Percentiles rank a stretch among this genome's conserved stretches.
Conservation (phyloP, 2,329 filamentous ascomycete species). For the Blastomyces gilchristii region DNA sequence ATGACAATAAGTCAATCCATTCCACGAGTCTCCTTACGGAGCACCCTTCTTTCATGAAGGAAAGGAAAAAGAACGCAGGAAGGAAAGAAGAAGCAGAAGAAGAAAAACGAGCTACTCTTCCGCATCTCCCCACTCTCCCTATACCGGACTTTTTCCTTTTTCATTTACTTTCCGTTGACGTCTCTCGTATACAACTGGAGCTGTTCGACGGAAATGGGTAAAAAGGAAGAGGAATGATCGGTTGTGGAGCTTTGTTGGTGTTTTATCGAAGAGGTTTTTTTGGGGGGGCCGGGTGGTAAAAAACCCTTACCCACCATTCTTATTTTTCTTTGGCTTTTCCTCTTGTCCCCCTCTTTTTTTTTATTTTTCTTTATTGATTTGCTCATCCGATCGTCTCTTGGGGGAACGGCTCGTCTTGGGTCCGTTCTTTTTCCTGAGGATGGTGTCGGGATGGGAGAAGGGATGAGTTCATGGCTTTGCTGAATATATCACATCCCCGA, state of each 20-base stretch:
- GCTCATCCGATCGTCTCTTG: constrained; percentile 15
- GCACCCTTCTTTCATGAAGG: constrained; percentile 29
- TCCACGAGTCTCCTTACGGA: constrained; percentile 42
- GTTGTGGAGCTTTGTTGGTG: constrained; percentile 33
- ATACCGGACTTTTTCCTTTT: constrained; percentile 32
- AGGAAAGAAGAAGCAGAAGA: neutral
- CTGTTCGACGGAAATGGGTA: neutral
- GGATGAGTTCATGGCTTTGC: constrained; percentile 36
- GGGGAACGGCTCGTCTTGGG: constrained; percentile 31
- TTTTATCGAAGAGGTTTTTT: constrained; percentile 15
- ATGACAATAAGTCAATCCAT: constrained; percentile 56
- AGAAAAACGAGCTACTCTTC: constrained; percentile 11
- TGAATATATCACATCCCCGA: constrained; percentile 19
- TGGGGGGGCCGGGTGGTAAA: neutral
- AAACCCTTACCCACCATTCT: neutral
- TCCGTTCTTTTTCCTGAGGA: constrained; percentile 17
- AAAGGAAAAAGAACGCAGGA: neutral
- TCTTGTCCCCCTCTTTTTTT: constrained; percentile 9
- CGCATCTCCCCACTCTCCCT: constrained; percentile 27
- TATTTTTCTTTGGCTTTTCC: neutral
- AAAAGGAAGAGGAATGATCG: constrained; percentile 29
- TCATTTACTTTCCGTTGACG: neutral
- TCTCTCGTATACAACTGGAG: constrained; percentile 1
- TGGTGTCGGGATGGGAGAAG: constrained; percentile 30
- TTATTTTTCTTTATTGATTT: constrained; percentile 12